phyloP scores from a whole-genome alignment of 2,329 filamentous ascomycete species.

The Aureobasidium pullulans region DNA sequence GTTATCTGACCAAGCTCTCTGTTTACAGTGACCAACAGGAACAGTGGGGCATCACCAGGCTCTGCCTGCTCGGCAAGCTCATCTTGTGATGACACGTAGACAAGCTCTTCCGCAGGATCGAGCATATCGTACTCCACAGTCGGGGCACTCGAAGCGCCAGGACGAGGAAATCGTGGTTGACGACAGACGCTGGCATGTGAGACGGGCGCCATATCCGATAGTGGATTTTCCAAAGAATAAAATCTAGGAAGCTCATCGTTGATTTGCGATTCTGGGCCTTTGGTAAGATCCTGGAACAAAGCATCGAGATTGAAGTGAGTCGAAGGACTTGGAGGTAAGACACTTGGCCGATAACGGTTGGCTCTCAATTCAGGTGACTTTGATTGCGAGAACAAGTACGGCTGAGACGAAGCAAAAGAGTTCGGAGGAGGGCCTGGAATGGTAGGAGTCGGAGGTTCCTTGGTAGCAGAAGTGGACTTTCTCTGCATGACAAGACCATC shows the following conservation, averaged over 20 bases:
- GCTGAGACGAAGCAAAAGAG: conserved; percentile 70
- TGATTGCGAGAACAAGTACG: conserved; percentile 32
- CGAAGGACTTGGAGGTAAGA: conserved; percentile 2
- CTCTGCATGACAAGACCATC: conserved; percentile 80
- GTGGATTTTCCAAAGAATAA: conserved; percentile 76
- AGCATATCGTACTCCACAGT: conserved; percentile 54
- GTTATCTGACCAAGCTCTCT: conserved; percentile 68
- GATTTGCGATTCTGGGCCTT: neutral
- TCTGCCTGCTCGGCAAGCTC: conserved; percentile 44
- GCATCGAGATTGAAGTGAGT: conserved; percentile 19
- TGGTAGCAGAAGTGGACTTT: conserved; percentile 54
- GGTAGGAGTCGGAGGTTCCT: conserved; percentile 29
- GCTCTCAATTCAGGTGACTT: neutral
- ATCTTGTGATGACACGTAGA: conserved; percentile 67
- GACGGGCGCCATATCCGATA: conserved; percentile 78
- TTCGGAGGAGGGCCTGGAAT: conserved; percentile 61
- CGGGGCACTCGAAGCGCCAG: conserved; percentile 14
- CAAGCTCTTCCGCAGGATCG: conserved; percentile 69
- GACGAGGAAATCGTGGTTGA: conserved; percentile 12
- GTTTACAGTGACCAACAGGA: conserved; percentile 76
- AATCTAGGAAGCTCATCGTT: conserved; percentile 60
- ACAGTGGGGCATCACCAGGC: conserved; percentile 44
- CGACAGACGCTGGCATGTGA: conserved; percentile 43
- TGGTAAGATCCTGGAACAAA: conserved; percentile 23
- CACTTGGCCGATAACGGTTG: conserved; percentile 1